These are phyloP conservation scores for Pouteria campechiana DNA, from an alignment of 179 eudicot genomes.

Conservation along the genomic window DNA sequence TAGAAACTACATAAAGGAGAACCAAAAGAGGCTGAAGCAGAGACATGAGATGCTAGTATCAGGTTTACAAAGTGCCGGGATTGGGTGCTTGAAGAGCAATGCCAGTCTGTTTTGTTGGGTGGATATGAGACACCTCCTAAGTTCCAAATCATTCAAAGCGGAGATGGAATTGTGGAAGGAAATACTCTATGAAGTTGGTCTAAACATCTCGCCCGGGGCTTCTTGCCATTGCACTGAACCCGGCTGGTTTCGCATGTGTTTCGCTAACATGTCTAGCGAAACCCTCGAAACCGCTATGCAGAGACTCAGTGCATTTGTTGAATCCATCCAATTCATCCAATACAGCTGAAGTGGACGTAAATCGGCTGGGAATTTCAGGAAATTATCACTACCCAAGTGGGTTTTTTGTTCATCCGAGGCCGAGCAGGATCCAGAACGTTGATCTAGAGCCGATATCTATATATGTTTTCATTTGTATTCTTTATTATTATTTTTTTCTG, in stretches of 20 bases:
- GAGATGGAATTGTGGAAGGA: conserved; percentile 32
- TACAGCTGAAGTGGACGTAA: too few species aligned
- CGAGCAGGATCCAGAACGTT: too few species aligned
- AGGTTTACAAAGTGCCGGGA: conserved; percentile 17
- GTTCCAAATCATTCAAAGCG: conserved; percentile 20
- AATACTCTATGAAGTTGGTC: conserved; percentile 15
- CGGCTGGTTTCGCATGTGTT: conserved; percentile 44
- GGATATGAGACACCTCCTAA: conserved; percentile 25
- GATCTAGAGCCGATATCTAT: too few species aligned
- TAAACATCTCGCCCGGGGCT: conserved; percentile 38
- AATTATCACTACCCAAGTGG: too few species aligned
- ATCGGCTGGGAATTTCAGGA: too few species aligned
- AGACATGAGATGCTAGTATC: conserved; percentile 18
- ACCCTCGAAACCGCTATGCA: conserved; percentile 14
- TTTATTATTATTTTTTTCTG: too few species aligned
- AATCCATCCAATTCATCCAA: too few species aligned
- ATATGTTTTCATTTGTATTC: too few species aligned
- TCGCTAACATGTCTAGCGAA: conserved; percentile 21
- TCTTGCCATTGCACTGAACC: conserved; percentile 40
- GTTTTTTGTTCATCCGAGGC: too few species aligned
- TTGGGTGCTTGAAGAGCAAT: conserved; percentile 30
- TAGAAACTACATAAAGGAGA: conserved; percentile 11
- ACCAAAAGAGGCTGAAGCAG: conserved; percentile 16
- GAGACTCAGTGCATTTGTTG: conserved; percentile 26
- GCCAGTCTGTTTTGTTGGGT: conserved; percentile 38